These are phyloP conservation scores for Calocybe gambosa DNA, from an alignment of 1,284 basidiomycete species.

Conservation along the genomic window DNA sequence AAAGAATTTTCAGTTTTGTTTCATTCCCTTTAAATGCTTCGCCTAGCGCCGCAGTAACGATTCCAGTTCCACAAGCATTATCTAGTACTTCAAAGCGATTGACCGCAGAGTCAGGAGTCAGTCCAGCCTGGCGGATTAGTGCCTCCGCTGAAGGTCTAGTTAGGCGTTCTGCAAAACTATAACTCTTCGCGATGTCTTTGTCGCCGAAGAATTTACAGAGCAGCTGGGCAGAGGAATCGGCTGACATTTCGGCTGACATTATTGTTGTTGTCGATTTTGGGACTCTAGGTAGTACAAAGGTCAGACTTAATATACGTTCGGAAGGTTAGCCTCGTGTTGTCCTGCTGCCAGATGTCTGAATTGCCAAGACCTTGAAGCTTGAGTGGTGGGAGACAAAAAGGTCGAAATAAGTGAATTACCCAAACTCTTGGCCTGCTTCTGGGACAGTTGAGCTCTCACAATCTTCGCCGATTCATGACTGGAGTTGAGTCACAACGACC, in stretches of 20 bases:
- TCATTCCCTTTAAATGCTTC: not conserved
- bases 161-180: not conserved
- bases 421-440: too few species aligned
- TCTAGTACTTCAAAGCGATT: not conserved
- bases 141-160: constrained; percentile 1
- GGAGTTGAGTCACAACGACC: too few species aligned
- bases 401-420: too few species aligned
- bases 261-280: too few species aligned
- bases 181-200: constrained; percentile 3
- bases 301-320: too few species aligned
- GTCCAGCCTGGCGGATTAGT: constrained; percentile 1
- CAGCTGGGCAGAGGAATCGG: not conserved
- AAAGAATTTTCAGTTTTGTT: not conserved
- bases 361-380: too few species aligned
- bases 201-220: not conserved
- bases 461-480: too few species aligned
- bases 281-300: too few species aligned
- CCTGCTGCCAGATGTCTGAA: too few species aligned
- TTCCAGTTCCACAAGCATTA: constrained; percentile 2
- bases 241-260: not conserved
- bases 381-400: too few species aligned
- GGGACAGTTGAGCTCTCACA: too few species aligned
- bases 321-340: too few species aligned
- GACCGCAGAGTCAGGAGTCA: not conserved
- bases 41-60: not conserved